Percentiles rank a stretch among this genome's conserved stretches.
Evolutionary conservation across 1,284 basidiomycete genomes (phyloP).

Genomic region (Tilletia horrida): DNA sequence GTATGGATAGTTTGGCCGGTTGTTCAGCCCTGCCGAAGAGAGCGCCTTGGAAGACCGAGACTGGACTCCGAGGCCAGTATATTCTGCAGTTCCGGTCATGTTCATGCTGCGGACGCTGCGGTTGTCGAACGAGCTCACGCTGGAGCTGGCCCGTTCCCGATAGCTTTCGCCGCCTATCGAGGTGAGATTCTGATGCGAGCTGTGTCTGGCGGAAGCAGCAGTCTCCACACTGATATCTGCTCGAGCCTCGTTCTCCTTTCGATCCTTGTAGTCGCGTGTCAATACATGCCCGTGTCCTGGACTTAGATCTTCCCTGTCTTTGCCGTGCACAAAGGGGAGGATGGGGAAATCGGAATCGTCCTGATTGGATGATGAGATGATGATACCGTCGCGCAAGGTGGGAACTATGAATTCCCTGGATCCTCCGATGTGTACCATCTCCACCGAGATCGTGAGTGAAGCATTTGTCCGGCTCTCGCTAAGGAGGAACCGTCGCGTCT

Average conservation of each 20-base stretch:
- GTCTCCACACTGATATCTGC: neutral
- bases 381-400: conserved; percentile 7
- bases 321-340: neutral
- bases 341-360: neutral
- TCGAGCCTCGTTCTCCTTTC: neutral
- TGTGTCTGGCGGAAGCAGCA: too few relatives aligned
- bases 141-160: conserved; percentile 11
- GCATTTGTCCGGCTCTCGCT: conserved; percentile 75
- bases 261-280: neutral
- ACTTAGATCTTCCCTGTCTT: neutral
- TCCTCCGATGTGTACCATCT: conserved; percentile 64
- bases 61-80: neutral
- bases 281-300: neutral
- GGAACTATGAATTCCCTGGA: conserved; percentile 63
- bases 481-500: conserved; percentile 69
- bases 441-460: conserved; percentile 67
- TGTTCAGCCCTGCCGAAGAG: neutral
- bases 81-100: neutral
- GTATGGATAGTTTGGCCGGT: conserved; percentile 3
- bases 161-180: conserved; percentile 8
- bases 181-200: neutral
- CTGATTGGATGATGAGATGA: conserved; percentile 8
- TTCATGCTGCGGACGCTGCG: conserved; percentile 10
- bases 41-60: conserved; percentile 5
- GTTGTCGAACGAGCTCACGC: conserved; percentile 8